Base-by-base conservation (phyloP, 768 basidiomycete species). In the Leccinellum rugosiceps region DNA sequence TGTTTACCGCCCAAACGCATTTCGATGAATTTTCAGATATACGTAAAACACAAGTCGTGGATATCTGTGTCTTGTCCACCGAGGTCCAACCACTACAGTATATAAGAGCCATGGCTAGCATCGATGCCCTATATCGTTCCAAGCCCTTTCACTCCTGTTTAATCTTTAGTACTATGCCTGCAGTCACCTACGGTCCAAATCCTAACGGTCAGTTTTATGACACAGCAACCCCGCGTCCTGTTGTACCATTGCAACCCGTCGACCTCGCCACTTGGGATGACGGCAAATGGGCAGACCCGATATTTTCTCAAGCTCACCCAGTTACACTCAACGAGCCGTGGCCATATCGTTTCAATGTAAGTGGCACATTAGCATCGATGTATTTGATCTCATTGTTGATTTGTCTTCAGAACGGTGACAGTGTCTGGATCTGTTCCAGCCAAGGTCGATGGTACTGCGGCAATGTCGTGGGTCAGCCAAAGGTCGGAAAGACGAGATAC, bases 371-470 rank as follows among this genome's bases (percentile, higher is more conserved):
- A 30, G 8, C 14, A n/a, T 26, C 13, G 6, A 7, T 15, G 6
- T 32, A 45, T 38, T n/a, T 30, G 34, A 50, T 52, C 53, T 28
- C 56, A 26, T 47, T 47, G 26, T 49, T 41, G 32, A 57, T 38
- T 34, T 50, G 32, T 43, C 6, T 28, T 32, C 50, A 83, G 82
- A 67, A 71, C 14, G 77, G 77, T 17, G 78, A 85, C 46, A 41
- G 28, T 14, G 83, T 83, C 25, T 85, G 83, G 84, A 67, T 85
- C 17, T 76, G 74, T 55, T 80, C 78, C 4, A 68, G 72, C 32
- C 74, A 78, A 25, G 77, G 77, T n/a, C 75, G 78, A 44, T 85
- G 83, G 83, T 72, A 74, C 58, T 65, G 53, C 5, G 84, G 84
- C n/a, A 74, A 68, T 52, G 74, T 85, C 13, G 73, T 77, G 26